Conservation (phyloP, 2,329 filamentous ascomycete genomes). For the Pyrenophora tritici-repentis region DNA sequence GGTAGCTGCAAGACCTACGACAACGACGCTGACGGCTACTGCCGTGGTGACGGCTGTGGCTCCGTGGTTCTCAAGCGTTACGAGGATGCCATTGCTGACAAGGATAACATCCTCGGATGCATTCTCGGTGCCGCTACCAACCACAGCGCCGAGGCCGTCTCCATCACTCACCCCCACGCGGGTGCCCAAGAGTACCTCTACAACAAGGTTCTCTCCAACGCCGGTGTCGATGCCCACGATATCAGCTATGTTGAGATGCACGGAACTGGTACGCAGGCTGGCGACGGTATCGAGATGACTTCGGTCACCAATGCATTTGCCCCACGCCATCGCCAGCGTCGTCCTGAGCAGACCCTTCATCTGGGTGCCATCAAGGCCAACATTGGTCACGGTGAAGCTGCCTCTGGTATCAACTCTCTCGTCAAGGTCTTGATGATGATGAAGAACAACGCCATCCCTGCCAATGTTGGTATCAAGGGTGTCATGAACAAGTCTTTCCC, state of each 20-base stretch:
- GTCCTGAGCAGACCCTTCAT: slow-evolving; percentile 56
- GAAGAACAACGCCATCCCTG: slow-evolving; percentile 59
- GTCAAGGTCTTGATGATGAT: slow-evolving; percentile 61
- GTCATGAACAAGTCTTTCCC: slow-evolving; percentile 62
- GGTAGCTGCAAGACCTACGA: slow-evolving; percentile 82
- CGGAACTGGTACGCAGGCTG: slow-evolving; percentile 84
- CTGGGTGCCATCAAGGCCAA: slow-evolving; percentile 62
- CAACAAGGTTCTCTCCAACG: slow-evolving; percentile 70
- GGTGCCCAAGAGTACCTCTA: slow-evolving; percentile 76
- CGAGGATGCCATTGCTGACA: slow-evolving; percentile 75
- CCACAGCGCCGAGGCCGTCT: slow-evolving; percentile 79
- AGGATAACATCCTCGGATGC: slow-evolving; percentile 73
- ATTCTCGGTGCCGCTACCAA: slow-evolving; percentile 78
- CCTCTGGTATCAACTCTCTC: slow-evolving; percentile 60
- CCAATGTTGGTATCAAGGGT: slow-evolving; percentile 61
- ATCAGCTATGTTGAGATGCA: slow-evolving; percentile 89
- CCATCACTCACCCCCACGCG: slow-evolving; percentile 82
- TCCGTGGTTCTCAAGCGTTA: slow-evolving; percentile 79
- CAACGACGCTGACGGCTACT: slow-evolving; percentile 80
- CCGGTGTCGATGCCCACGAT: slow-evolving; percentile 75
- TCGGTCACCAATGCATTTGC: slow-evolving; percentile 71
- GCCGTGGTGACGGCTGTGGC: slow-evolving; percentile 76
- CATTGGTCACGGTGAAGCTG: slow-evolving; percentile 60
- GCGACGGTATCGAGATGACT: slow-evolving; percentile 80
- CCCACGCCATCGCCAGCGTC: slow-evolving; percentile 56